A percentile compares a stretch with the other conserved stretches of the same genome.
Conservation (phyloP, 768 basidiomycete genomes). For the Pisolithus orientalis region DNA sequence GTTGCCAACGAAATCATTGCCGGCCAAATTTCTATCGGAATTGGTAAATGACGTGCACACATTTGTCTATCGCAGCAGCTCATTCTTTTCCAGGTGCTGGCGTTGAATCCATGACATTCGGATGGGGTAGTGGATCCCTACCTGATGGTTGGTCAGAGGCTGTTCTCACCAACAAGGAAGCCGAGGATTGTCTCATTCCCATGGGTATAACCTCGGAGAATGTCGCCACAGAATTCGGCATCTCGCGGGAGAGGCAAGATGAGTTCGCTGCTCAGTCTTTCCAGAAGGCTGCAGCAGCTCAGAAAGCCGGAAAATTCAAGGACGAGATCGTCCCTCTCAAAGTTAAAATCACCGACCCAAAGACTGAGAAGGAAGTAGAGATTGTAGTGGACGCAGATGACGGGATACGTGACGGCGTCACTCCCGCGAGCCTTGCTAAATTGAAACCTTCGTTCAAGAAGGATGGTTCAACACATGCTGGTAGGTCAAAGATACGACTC, state of each 20-base stretch:
- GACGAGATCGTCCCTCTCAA: constrained; percentile 81
- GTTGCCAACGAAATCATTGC: constrained; percentile 74
- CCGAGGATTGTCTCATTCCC: constrained; percentile 77
- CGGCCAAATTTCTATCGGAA: constrained; percentile 86
- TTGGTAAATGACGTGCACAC: constrained; percentile 46
- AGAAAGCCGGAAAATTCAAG: constrained; percentile 77
- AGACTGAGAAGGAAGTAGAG: constrained; percentile 61
- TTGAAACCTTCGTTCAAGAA: constrained; percentile 83
- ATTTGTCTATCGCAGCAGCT: constrained; percentile 2
- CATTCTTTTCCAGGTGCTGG: constrained; percentile 54
- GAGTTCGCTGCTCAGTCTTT: constrained; percentile 79
- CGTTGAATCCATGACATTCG: constrained; percentile 86
- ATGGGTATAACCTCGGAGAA: constrained; percentile 96
- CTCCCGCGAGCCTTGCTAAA: constrained; percentile 68
- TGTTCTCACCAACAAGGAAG: constrained; percentile 58
- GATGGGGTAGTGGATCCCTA: constrained; percentile 55
- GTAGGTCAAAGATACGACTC: constrained; percentile 19
- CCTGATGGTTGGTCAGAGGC: constrained; percentile 58
- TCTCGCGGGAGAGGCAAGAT: constrained; percentile 74
- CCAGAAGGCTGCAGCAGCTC: constrained; percentile 76
- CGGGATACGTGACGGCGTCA: constrained; percentile 82
- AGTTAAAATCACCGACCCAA: constrained; percentile 63
- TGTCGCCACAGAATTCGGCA: constrained; percentile 70
- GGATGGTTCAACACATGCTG: constrained; percentile 73
- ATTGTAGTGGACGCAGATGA: constrained; percentile 78